phyloP scores from a whole-genome alignment of 1,139 yeast species.

The Debaryomyces singareniensis region DNA sequence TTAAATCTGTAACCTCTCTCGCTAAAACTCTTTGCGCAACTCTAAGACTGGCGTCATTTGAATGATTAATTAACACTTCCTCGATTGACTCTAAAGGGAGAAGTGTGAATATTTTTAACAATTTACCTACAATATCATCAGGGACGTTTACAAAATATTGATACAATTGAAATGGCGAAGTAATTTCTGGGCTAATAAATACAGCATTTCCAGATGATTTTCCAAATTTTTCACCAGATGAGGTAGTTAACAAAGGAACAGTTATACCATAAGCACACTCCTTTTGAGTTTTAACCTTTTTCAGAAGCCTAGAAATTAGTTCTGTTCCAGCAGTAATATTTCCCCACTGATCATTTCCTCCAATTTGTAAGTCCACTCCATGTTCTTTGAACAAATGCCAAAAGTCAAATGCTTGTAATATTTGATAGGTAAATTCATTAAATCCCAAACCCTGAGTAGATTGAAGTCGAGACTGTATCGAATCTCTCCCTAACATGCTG shows the following conservation, averaged over 20 bases:
- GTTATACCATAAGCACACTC: constrained; percentile 60
- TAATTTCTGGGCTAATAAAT: constrained; percentile 66
- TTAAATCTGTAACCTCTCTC: constrained; percentile 74
- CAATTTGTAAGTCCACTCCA: constrained; percentile 71
- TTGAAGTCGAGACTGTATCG: constrained; percentile 67
- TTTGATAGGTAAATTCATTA: constrained; percentile 89
- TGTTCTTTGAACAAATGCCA: constrained; percentile 65
- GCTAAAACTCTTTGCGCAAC: constrained; percentile 76
- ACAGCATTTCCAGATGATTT: constrained; percentile 97
- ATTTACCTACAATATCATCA: constrained; percentile 67
- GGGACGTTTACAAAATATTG: constrained; percentile 80
- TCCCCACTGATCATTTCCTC: constrained; percentile 99
- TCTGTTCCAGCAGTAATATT: constrained; percentile 96
- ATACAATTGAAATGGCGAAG: constrained; percentile 76
- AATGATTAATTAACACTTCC: constrained; percentile 47
- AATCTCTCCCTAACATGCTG: constrained; percentile 86
- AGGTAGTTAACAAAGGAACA: constrained; percentile 83
- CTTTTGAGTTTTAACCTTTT: constrained; percentile 21
- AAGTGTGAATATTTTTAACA: constrained; percentile 73
- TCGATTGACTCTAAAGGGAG: constrained; percentile 60
- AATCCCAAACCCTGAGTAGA: constrained; percentile 79
- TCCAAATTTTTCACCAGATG: constrained; percentile 92
- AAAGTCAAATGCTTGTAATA: constrained; percentile 90
- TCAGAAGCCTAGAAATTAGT: constrained; percentile 59
- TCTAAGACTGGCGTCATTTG: constrained; percentile 53